Conservation (phyloP, 75 land plant genomes). For the Chamaecyparis obtusa region DNA sequence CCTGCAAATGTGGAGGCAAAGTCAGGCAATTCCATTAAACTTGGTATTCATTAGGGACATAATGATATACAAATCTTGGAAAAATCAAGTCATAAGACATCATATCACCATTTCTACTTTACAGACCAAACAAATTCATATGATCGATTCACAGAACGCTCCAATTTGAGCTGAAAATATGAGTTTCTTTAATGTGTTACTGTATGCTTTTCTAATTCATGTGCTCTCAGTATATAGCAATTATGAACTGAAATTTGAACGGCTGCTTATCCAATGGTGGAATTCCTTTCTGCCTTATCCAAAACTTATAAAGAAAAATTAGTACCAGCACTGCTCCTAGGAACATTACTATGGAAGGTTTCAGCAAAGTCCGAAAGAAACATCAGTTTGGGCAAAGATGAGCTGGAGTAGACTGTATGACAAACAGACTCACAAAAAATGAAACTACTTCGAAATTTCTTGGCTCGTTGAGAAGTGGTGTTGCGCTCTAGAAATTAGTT, state of each 20-base stretch:
- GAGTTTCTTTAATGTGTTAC: background rate
- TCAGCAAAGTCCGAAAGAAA: no score
- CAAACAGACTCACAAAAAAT: no score
- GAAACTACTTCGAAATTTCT: no score
- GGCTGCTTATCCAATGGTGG: background rate
- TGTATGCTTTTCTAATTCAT: background rate
- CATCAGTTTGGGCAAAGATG: no score
- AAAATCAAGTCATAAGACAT: background rate
- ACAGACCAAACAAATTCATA: background rate
- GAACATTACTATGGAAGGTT: background rate
- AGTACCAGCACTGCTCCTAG: background rate
- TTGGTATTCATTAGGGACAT: background rate
- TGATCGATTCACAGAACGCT: background rate
- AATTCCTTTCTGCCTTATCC: background rate
- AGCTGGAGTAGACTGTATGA: no score
- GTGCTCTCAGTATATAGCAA: background rate
- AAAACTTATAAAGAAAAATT: background rate
- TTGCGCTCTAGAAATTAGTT: no score
- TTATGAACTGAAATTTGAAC: background rate
- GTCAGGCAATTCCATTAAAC: background rate
- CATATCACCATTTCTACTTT: background rate
- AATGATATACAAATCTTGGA: background rate
- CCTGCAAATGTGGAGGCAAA: constrained; percentile 39
- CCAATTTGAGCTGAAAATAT: background rate
- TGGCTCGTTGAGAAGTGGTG: no score